Conservation (phyloP, 2,329 filamentous ascomycete species). For the Exserohilum rostratum region DNA sequence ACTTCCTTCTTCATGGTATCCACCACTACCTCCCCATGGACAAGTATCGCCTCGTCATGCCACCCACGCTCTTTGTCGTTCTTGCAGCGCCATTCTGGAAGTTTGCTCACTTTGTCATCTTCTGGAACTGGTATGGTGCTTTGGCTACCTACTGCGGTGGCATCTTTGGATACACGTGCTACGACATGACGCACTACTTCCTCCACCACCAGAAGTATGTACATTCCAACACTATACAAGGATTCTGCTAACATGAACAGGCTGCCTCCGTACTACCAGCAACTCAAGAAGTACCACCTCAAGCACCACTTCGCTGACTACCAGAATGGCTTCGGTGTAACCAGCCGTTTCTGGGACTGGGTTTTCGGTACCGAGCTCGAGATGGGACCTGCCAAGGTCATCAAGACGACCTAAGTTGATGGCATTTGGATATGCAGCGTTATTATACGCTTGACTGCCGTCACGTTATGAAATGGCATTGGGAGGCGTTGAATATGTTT, state of each 20-base stretch:
- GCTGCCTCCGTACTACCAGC: conserved; percentile 86
- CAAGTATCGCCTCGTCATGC: conserved; percentile 95
- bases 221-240: neutral
- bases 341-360: conserved; percentile 92
- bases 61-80: conserved; percentile 81
- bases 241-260: conserved; percentile 32
- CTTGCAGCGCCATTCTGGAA: conserved; percentile 93
- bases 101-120: conserved; percentile 81
- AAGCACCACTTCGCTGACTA: conserved; percentile 98
- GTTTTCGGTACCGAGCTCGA: conserved; percentile 88
- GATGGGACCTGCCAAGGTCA: conserved; percentile 55
- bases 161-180: conserved; percentile 93
- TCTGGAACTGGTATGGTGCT: conserved; percentile 82
- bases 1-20: conserved; percentile 95
- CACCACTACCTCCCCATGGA: conserved; percentile 99
- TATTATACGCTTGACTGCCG: conserved; percentile 7
- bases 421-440: neutral
- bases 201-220: conserved; percentile 87
- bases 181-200: conserved; percentile 98
- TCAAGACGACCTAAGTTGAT: conserved; percentile 49
- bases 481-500: conserved; percentile 12
- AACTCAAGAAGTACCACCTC: conserved; percentile 96
- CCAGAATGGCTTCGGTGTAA: conserved; percentile 96
- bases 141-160: conserved; percentile 84
- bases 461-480: conserved; percentile 9